phyloP scores from a whole-genome alignment of 352 stramenopile genomes.

The Pythium phragmiticola region DNA sequence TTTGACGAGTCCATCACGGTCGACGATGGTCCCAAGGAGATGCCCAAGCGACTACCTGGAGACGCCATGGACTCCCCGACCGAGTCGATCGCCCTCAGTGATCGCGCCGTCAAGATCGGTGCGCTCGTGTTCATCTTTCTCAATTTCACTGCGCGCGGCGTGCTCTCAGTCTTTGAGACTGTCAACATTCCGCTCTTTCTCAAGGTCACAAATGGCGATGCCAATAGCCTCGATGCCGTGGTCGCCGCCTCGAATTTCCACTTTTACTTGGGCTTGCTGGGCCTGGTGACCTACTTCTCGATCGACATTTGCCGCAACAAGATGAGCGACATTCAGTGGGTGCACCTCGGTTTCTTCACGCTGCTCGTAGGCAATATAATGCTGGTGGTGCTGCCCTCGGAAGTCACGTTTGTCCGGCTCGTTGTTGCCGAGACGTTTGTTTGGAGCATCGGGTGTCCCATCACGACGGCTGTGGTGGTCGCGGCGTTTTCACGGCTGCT shows the following conservation, averaged over 20 bases:
- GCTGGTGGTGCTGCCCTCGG: slow-evolving; percentile 40
- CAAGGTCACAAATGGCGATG: slow-evolving; percentile 53
- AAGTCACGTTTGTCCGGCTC: slow-evolving; percentile 49
- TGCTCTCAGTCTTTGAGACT: slow-evolving; percentile 32
- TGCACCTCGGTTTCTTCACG: slow-evolving; percentile 62
- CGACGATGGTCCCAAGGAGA: slow-evolving; percentile 57
- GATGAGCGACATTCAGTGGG: slow-evolving; percentile 67
- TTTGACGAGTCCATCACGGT: slow-evolving; percentile 57
- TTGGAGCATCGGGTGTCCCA: slow-evolving; percentile 78
- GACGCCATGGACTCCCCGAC: slow-evolving; percentile 44
- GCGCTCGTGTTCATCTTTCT: slow-evolving; percentile 78
- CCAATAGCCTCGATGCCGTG: slow-evolving; percentile 43
- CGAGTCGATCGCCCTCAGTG: slow-evolving; percentile 49
- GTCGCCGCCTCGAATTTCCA: slow-evolving; percentile 70
- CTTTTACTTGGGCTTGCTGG: slow-evolving; percentile 67
- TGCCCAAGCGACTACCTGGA: slow-evolving; percentile 37
- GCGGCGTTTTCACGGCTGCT: slow-evolving; percentile 79
- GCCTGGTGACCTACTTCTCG: slow-evolving; percentile 62
- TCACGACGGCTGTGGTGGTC: slow-evolving; percentile 72
- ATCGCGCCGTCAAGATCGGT: slow-evolving; percentile 70
- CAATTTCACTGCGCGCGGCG: slow-evolving; percentile 71
- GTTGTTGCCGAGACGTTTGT: slow-evolving; percentile 63
- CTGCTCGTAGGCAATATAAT: slow-evolving; percentile 60
- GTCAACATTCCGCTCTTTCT: slow-evolving; percentile 75
- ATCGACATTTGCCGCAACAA: slow-evolving; percentile 74